A percentile compares a stretch with the other conserved stretches of the same genome.
Conservation (phyloP, 306 rosid genomes). For the Sphenostylis stenocarpa region DNA sequence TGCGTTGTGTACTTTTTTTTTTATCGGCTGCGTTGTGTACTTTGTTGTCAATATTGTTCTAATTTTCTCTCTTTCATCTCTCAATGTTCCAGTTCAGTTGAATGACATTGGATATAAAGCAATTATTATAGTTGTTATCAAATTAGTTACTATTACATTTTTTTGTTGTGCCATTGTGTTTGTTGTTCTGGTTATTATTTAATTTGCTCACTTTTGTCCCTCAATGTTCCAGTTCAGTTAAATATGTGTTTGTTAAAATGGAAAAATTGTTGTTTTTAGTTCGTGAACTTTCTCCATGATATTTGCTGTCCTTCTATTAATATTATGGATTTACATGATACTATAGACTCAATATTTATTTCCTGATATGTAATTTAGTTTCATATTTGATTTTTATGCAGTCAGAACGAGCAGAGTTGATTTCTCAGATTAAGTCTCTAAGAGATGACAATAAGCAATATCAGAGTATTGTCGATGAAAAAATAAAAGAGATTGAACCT, state of each 20-base stretch:
- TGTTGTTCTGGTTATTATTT: background rate
- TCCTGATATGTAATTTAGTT: background rate
- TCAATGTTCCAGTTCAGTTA: background rate
- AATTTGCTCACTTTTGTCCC: background rate
- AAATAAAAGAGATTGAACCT: conserved; percentile 83
- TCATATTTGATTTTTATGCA: conserved; percentile 30
- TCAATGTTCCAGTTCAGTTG: background rate
- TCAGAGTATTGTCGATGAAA: conserved; percentile 62
- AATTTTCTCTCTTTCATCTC: background rate
- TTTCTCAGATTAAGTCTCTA: conserved; percentile 67
- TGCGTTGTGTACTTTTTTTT: background rate
- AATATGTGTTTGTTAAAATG: background rate
- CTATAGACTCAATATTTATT: background rate
- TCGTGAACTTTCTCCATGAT: background rate
- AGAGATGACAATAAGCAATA: conserved; percentile 61
- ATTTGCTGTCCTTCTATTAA: background rate
- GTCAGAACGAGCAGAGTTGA: conserved; percentile 63
- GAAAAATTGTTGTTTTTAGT: background rate
- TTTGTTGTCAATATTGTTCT: background rate
- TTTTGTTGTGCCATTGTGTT: background rate
- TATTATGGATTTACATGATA: background rate
- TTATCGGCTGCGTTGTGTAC: background rate
- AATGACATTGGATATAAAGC: background rate
- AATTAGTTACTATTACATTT: background rate
- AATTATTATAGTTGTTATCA: background rate